Evolutionary conservation across 2,329 filamentous ascomycete genomes (phyloP), one percentile per base, ranked within the genome.

Genomic region (Claviceps humidiphila): DNA sequence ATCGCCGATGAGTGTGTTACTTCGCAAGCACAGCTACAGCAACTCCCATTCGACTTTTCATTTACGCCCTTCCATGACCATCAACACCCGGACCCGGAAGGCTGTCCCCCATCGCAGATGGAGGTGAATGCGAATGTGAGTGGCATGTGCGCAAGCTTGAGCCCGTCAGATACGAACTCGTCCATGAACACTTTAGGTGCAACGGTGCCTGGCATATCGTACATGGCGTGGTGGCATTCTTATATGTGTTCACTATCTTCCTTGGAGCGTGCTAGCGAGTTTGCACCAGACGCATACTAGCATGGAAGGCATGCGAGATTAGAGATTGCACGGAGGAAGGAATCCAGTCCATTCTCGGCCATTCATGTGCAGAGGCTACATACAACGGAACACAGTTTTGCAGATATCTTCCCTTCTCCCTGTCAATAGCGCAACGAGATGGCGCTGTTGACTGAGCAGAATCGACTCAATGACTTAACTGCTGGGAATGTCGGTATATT

Each of bases 151-250:
- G 30, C 17, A 3, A 30, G 16, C 34, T n/a, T 17, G 20, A 14
- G 43, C 20, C 20, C 43, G 9, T 9, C 45, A 9, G 37, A 50
- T 9, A 16, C 17, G 6, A 8, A 37, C 5, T 30, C 22, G 20
- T n/a, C 1, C 34, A 48, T 38, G 47, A 30, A 7, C 7, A 30
- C 26, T 30, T 30, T 11, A 16, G 26, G 26, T 16, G 34, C 16
- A 4, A 46, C 52, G 2, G 24, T 42, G 8, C 52, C 52, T 24
- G 52, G 52, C 14, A 20, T 22, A 30, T 50, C 52, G 34, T 53
- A 53, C 43, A 47, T 40, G 44, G 24, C 37, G 20, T 53, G 52
- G 52, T 53, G 52, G 52, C 48, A 53, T n/a, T 53, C 52, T 16
- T 53, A 53, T 38, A 39, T 49, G 39, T 16, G 26, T 11, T 51